phyloP scores from a whole-genome alignment of 78 protist genomes.

The Dictyostelium capitatum region DNA sequence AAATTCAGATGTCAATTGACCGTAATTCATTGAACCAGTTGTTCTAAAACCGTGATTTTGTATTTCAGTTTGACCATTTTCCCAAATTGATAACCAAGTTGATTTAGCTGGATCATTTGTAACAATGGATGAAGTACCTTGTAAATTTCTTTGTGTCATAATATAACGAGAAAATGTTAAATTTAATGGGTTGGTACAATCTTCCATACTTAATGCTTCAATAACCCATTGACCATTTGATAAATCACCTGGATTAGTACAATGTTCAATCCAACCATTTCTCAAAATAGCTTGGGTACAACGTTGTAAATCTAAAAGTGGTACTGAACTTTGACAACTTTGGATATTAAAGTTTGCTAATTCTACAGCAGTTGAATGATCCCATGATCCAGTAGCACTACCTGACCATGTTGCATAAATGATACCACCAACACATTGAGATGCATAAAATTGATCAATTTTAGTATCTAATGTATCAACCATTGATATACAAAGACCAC shows the following conservation, averaged over 20 bases:
- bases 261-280: constrained; percentile 12
- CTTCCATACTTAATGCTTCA: not conserved
- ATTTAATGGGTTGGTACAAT: not conserved
- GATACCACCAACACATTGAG: not conserved
- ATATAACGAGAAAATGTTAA: constrained; percentile 6
- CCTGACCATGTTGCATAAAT: not conserved
- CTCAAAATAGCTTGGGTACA: not conserved
- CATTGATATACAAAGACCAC: constrained; percentile 4
- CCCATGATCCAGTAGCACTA: not conserved
- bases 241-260: not conserved
- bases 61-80: not conserved
- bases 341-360: constrained; percentile 6
- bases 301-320: not conserved
- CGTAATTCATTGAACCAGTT: constrained; percentile 3
- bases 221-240: constrained; percentile 18
- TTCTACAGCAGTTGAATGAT: not conserved
- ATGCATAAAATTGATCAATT: constrained; percentile 1
- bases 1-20: not conserved
- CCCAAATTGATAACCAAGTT: constrained; percentile 12
- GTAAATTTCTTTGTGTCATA: not conserved
- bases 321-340: not conserved
- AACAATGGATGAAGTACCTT: not conserved
- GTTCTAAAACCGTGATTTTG: constrained; percentile 8
- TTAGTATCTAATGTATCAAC: constrained; percentile 18
- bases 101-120: constrained; percentile 1